Conservation (phyloP, 176 grass and related monocot species). For the Urochloa ruziziensis region DNA sequence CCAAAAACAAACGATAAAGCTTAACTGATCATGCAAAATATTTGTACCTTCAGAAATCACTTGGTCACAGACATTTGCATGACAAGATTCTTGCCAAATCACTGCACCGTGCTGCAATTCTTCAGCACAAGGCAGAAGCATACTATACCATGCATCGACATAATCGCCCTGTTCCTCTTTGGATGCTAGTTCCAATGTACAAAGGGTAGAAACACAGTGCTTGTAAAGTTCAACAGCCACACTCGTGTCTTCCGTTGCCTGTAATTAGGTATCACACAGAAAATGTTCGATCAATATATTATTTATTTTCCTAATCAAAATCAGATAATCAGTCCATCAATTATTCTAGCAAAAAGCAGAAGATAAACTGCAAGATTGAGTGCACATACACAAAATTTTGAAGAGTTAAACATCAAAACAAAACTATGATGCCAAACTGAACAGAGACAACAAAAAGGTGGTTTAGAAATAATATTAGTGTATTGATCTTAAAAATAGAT, state of each 20-base stretch:
- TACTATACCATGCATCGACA: conserved; percentile 45
- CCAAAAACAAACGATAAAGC: neutral
- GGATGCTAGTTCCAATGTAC: conserved; percentile 43
- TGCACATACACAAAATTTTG: too few relatives aligned
- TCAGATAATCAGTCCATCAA: neutral
- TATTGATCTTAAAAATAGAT: neutral
- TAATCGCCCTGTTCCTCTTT: conserved; percentile 56
- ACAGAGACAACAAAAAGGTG: neutral
- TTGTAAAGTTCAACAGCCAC: conserved; percentile 54
- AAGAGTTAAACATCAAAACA: neutral
- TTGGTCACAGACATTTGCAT: conserved; percentile 20
- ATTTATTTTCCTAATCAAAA: neutral
- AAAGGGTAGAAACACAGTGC: conserved; percentile 43
- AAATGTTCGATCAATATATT: neutral
- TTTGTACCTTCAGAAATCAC: conserved; percentile 55
- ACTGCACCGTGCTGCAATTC: conserved; percentile 56
- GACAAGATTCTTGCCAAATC: conserved; percentile 49
- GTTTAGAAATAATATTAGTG: neutral
- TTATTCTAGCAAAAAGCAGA: neutral
- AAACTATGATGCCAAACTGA: neutral
- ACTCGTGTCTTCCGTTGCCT: conserved; percentile 37
- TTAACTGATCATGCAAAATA: neutral
- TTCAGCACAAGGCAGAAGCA: conserved; percentile 47
- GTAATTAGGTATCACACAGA: neutral
- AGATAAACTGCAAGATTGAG: conserved; percentile 3